Evolutionary conservation across 306 rosid species (phyloP), one percentile per base, ranked within the genome.

Genomic region (Prinsepia uniflora): DNA sequence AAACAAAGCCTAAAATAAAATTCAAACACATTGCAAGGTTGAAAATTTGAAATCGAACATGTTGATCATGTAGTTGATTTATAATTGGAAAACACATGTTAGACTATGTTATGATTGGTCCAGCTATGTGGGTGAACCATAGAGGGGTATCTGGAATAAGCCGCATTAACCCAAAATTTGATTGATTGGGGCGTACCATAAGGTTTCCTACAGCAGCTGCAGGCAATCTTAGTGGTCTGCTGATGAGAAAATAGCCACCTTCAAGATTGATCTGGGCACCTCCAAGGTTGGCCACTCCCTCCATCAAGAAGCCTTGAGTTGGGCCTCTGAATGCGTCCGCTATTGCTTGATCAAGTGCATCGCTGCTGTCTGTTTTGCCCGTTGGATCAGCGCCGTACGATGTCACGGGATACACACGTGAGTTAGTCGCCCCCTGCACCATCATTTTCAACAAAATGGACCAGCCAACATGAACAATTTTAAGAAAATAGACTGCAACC

Each of bases 341-440:
- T 52, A 94, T 84, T 62, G 90, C 97, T 73, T 53, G 61, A 17
- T 81, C 82, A 22, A 94, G 45, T 3, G 95, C 94, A 7, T 80
- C 86, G 0, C 95, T 91, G 75, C 99, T 94, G 63, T 94, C 99
- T 30, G 55, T 74, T 50, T 61, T 81, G 6, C 96, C 99, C 0
- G 90, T 89, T 18, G 97, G 95, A 76, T 94, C 99, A 42, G 95
- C 97, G 4, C 99, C 99, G 66, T 84, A 94, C 0, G 85, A 62
- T 39, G 95, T 94, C 61, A 85, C 91, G 67, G 7, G 85, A 76
- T 83, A 89, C 44, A 82, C 87, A 6, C 80, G 75, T 53, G 85
- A 46, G 70, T 79, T 77, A 36, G 7, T 50, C 73, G 36, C 65
- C 72, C 71, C 92, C 96, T 90, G 74, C 79, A 79, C n/a, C 77